Evolutionary conservation across 805 yeast genomes (phyloP), one percentile per base, ranked within the genome.

Genomic region (Yarrowia porcina): DNA sequence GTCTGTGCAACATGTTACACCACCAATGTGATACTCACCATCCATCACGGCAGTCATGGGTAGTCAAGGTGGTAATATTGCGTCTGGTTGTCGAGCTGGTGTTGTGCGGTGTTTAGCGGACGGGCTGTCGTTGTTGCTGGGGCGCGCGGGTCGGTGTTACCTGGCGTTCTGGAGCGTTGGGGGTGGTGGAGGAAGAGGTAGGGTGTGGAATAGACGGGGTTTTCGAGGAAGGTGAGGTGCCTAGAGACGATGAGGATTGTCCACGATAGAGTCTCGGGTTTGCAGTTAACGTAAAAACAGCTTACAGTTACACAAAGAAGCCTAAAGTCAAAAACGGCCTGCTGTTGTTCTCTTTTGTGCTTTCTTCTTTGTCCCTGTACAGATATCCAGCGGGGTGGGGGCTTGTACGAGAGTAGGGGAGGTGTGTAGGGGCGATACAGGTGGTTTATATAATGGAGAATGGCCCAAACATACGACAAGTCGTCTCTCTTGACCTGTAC

Each of bases 231-330:
- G 9, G 28, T 17, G 45, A n/a, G n/a, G n/a, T 23, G 32, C 47
- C 23, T 27, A 18, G 35, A n/a, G 15, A 49, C 41, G 57, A 49
- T 49, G 57, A 49, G 61, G 49, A 39, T 56, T 38, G 61, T 39
- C 39, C 47, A 56, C 47, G 39, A 41, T 56, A 56, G 61, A 56
- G 61, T 56, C 49, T 56, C 49, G 61, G 61, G 47, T 56, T 56
- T 38, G 61, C 61, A 56, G 35, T 39, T 52, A 30, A 41, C 61
- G 49, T 56, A 38, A 56, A 56, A 56, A 39, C 61, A 56, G 49
- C 39, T 39, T 56, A 56, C 49, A 56, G 61, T 56, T 56, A 56
- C 47, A 52, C 59, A 52, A 52, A 52, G 42, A 52, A 52, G 44
- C 33, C 44, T 52, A 52, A 52, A 52, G 44, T 18, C 27, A 9